Evolutionary conservation across 169 alveolate species (phyloP).

Genomic region (Babesia bigemina): DNA sequence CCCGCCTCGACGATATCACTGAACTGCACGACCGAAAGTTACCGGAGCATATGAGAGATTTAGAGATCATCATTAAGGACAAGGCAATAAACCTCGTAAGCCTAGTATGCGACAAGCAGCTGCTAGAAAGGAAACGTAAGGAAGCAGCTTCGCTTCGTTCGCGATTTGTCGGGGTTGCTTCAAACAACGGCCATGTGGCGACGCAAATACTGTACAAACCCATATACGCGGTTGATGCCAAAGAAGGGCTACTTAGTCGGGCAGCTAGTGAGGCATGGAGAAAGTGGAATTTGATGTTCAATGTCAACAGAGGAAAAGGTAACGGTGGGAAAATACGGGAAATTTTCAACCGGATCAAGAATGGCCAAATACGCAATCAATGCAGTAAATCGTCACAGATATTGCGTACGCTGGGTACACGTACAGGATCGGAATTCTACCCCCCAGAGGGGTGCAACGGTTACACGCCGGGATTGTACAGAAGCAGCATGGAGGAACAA

Average conservation of each 20-base stretch:
- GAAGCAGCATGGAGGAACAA: background rate
- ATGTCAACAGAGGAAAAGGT: background rate
- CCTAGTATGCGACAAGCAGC: constrained; percentile 31
- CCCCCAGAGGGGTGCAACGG: background rate
- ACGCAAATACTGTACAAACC: constrained; percentile 59
- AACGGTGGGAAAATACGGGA: background rate
- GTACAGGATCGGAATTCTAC: background rate
- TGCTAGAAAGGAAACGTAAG: constrained; percentile 18
- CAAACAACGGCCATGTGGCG: constrained; percentile 48
- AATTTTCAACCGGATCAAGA: background rate
- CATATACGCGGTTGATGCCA: constrained; percentile 32
- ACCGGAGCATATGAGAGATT: constrained; percentile 7
- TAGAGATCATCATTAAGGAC: constrained; percentile 30
- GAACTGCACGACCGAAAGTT: constrained; percentile 16
- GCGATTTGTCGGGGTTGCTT: constrained; percentile 34
- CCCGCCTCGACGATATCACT: constrained; percentile 35
- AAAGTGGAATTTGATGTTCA: background rate
- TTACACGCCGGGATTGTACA: background rate
- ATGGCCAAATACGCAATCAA: background rate
- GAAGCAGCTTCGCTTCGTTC: constrained; percentile 42
- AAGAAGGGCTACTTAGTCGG: background rate
- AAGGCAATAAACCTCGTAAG: constrained; percentile 39
- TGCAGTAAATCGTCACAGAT: background rate
- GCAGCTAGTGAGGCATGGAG: background rate
- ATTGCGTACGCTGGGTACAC: constrained; percentile 4